These are phyloP conservation scores for Citrus reticulata DNA, from an alignment of 345 rosid genomes.

Conservation along the genomic window DNA sequence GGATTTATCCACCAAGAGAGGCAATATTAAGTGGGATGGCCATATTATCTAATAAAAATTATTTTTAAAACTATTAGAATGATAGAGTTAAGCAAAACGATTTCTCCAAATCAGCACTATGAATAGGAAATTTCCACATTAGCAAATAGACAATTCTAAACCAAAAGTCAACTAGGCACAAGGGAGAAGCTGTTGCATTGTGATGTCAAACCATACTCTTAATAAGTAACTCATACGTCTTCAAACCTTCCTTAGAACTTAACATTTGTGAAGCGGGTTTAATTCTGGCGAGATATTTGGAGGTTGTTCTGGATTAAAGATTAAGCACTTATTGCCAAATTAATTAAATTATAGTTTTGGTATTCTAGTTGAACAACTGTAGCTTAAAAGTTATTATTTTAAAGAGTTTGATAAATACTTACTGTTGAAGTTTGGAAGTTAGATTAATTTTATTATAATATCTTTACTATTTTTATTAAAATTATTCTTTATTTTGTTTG, in stretches of 20 bases:
- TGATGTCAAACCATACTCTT: constrained; percentile 16
- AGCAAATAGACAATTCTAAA: constrained; percentile 1
- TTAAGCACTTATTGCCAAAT: background rate
- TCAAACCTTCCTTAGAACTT: background rate
- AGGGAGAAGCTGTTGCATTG: constrained; percentile 1
- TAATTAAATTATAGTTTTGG: background rate
- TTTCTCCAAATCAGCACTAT: constrained; percentile 10
- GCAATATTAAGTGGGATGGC: constrained; percentile 36
- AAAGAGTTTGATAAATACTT: too few relatives aligned
- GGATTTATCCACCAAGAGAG: constrained; percentile 27
- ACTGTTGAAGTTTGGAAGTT: too few relatives aligned
- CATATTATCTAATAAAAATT: background rate
- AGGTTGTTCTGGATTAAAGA: background rate
- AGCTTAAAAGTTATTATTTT: too few relatives aligned
- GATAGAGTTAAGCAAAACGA: constrained; percentile 7
- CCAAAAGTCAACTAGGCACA: constrained; percentile 20
- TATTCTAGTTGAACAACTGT: too few relatives aligned
- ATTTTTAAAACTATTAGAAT: constrained; percentile 11
- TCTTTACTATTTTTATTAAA: too few relatives aligned
- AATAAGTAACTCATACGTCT: background rate
- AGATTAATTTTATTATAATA: too few relatives aligned
- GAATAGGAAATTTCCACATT: constrained; percentile 26
- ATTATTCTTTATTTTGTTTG: background rate
- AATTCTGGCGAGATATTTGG: background rate
- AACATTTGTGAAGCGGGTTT: background rate